These are phyloP conservation scores for Hemileia vastatrix DNA, from an alignment of 1,284 basidiomycete species.

Conservation along the genomic window DNA sequence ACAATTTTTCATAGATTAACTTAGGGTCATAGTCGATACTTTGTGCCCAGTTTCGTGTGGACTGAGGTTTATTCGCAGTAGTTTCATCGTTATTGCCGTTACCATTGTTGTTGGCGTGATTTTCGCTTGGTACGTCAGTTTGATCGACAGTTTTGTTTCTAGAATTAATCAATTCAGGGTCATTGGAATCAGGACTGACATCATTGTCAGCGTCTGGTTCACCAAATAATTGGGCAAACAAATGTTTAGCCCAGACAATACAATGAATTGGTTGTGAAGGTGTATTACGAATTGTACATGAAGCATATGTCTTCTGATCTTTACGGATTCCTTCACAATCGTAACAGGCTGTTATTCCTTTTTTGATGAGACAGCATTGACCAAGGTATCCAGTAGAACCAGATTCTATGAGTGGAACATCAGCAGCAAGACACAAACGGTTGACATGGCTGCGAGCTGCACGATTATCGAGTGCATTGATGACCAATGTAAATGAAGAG, in stretches of 20 bases:
- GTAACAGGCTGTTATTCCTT: conserved; percentile 73
- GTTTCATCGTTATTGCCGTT: no score
- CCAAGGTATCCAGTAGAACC: conserved; percentile 94
- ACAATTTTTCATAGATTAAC: no score
- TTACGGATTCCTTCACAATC: conserved; percentile 80
- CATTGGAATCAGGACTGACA: no score
- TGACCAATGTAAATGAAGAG: conserved; percentile 73
- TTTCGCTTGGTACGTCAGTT: no score
- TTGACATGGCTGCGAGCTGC: conserved; percentile 88
- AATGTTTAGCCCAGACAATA: conserved; percentile 99
- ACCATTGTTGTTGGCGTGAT: no score
- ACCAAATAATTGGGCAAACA: no score
- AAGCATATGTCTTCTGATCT: conserved; percentile 88
- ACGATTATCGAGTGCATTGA: conserved; percentile 92
- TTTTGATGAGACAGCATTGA: conserved; percentile 52
- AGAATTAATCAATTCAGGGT: no score
- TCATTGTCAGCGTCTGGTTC: no score
- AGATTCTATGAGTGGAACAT: conserved; percentile 83
- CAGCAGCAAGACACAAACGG: conserved; percentile 86
- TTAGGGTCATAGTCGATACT: no score
- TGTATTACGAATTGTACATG: conserved; percentile 94
- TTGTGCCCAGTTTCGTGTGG: no score
- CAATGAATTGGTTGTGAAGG: conserved; percentile 95
- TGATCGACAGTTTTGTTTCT: no score
- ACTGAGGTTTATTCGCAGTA: no score